These are phyloP conservation scores for Rhodocollybia butyracea DNA, from an alignment of 768 basidiomycete genomes.

Conservation along the genomic window DNA sequence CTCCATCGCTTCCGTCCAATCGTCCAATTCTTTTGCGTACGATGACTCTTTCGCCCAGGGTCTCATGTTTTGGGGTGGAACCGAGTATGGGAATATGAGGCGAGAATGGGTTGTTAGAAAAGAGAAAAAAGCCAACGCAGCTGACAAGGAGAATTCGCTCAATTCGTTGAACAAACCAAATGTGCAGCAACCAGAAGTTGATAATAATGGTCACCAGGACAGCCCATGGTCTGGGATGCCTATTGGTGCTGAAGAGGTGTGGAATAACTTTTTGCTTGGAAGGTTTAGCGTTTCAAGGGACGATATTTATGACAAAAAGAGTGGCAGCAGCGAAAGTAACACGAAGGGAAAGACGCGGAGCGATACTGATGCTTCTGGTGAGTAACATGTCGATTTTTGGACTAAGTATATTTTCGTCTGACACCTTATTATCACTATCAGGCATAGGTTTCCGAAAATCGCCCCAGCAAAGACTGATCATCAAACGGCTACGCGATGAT, in stretches of 20 bases:
- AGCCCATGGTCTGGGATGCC: not conserved
- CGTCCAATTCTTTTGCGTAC: not conserved
- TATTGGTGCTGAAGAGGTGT: not conserved
- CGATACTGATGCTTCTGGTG: too few relatives aligned
- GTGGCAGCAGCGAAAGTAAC: not conserved
- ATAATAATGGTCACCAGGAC: not conserved
- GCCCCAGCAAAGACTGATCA: conserved; percentile 4
- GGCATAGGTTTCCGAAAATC: not conserved
- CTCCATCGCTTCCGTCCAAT: not conserved
- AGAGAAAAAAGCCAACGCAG: not conserved
- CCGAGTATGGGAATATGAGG: not conserved
- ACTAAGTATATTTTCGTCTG: too few relatives aligned
- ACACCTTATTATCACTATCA: too few relatives aligned
- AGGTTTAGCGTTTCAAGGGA: conserved; percentile 1
- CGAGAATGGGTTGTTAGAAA: conserved; percentile 6
- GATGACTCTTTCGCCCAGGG: not conserved
- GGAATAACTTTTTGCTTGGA: conserved; percentile 5
- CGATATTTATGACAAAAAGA: not conserved
- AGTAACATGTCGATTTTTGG: too few relatives aligned
- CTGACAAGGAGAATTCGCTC: not conserved
- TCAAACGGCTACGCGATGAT: not conserved
- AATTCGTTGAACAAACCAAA: too few relatives aligned
- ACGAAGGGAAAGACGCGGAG: too few relatives aligned
- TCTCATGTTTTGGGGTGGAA: not conserved
- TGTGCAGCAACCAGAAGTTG: too few relatives aligned